Conservation (phyloP, 2,329 filamentous ascomycete genomes). For the Tolypocladium guangdongense region DNA sequence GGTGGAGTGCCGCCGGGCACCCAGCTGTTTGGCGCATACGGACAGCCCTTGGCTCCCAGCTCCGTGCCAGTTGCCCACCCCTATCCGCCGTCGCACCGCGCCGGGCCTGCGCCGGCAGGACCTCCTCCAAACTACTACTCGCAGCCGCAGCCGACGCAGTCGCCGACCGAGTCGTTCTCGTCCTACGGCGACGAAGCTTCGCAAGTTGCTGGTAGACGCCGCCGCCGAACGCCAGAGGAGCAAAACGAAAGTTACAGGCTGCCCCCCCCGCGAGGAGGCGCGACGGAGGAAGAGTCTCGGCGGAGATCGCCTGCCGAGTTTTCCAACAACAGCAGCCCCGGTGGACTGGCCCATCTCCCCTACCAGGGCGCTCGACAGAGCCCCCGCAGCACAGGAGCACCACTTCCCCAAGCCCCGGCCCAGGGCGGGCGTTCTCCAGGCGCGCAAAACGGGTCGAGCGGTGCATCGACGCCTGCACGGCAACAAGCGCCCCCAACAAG, state of each 20-base stretch:
- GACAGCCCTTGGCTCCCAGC: conserved; percentile 37
- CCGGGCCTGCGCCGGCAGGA: conserved; percentile 13
- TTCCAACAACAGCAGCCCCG: conserved; percentile 36
- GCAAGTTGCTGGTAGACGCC: conserved; percentile 19
- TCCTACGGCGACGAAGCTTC: conserved; percentile 26
- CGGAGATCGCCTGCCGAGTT: conserved; percentile 41
- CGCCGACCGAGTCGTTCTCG: conserved; percentile 32
- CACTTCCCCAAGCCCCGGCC: conserved; percentile 19
- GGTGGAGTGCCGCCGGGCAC: conserved; percentile 47
- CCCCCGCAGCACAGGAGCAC: conserved; percentile 27
- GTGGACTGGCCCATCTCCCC: conserved; percentile 26
- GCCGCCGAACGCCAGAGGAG: conserved; percentile 27
- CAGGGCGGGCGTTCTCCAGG: conserved; percentile 25
- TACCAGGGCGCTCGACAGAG: conserved; percentile 26
- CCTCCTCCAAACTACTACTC: conserved; percentile 28
- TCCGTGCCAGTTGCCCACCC: conserved; percentile 15
- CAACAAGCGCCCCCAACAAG: conserved; percentile 9
- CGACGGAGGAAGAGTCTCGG: conserved; percentile 36
- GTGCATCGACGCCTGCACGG: conserved; percentile 22
- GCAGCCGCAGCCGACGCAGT: conserved; percentile 23
- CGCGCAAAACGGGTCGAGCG: conserved; percentile 24
- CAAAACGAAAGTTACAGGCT: conserved; percentile 31
- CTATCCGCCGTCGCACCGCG: conserved; percentile 6
- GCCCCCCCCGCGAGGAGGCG: conserved; percentile 30
- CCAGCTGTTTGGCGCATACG: conserved; percentile 45